These are phyloP conservation scores for Acephala macrosclerotiorum DNA, from an alignment of 2,329 filamentous ascomycete species.

Conservation along the genomic window DNA sequence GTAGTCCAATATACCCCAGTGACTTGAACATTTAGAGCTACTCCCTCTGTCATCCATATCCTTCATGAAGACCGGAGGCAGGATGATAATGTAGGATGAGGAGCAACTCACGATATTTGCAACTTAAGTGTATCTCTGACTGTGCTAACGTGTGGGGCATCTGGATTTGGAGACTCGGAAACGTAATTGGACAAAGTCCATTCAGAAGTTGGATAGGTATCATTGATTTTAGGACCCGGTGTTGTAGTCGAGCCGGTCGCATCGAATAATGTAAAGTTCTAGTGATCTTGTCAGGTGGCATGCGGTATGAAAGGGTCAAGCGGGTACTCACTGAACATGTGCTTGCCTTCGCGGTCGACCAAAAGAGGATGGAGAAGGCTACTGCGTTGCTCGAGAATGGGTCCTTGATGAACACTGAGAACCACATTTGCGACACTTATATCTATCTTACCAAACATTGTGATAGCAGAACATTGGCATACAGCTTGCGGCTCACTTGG, in stretches of 20 bases:
- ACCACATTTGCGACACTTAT: neutral
- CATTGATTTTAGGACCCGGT: neutral
- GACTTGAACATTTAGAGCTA: slow-evolving; percentile 1
- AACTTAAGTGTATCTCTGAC: neutral
- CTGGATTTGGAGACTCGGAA: slow-evolving; percentile 9
- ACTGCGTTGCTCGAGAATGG: too few species aligned
- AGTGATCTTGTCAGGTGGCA: neutral
- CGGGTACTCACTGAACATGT: slow-evolving; percentile 1
- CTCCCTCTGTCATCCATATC: neutral
- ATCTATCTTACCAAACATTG: neutral
- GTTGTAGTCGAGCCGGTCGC: neutral
- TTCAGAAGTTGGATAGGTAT: neutral
- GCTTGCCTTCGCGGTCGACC: neutral
- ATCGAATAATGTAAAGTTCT: slow-evolving; percentile 1
- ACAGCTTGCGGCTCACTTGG: neutral
- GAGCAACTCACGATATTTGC: slow-evolving; percentile 5
- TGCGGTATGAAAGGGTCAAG: neutral
- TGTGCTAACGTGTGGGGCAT: slow-evolving; percentile 9
- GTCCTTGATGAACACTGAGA: too few species aligned
- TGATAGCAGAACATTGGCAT: neutral
- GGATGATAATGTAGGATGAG: neutral
- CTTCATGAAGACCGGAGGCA: too few species aligned
- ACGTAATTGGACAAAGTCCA: slow-evolving; percentile 9
- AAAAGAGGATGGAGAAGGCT: neutral
- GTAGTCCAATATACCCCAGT: neutral